Evolutionary conservation across 768 basidiomycete species (phyloP), one percentile per base, ranked within the genome.

Genomic region (Tulasnella sp.): DNA sequence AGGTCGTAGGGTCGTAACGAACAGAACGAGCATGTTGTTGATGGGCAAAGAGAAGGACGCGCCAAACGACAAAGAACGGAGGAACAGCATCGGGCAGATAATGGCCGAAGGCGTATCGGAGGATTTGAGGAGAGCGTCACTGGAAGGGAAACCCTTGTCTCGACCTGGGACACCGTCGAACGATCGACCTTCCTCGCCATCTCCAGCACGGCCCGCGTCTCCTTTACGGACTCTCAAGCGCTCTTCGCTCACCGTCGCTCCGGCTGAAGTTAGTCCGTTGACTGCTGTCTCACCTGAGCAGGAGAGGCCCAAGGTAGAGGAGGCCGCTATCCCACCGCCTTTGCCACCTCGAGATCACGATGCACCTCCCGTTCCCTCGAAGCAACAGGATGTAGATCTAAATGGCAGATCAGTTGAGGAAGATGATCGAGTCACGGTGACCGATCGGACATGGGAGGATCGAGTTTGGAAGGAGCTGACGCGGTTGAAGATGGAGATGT

Each of bases 371-470:
- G 67, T 67, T 17, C 35, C 39, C 40, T 44, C 52, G 52, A 59
- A 59, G 26, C 52, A 59, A 29, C 22, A 8, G 32, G 37, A 34
- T 9, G 47, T 19, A 41, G 32, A 59, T 59, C 9, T 29, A 16
- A 36, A 59, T 14, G 44, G 19, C 5, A 39, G 36, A 22, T 19
- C 29, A 22, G 34, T 39, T 7, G 67, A 67, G 9, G 39, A 69
- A 6, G 40, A 36, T 22, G 73, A 73, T 32, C 62, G 44, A 34
- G 47, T 42, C 2, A 37, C 85, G 73, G 83, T 91, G 34, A 85
- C 87, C 16, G 86, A 90, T 62, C 80, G 84, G 35, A 90, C 89
- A 4, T 94, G 93, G 92, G 92, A 94, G 79, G 92, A 94, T 78
- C 84, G 88, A 67, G 88, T 90, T 22, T 94, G 92, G 91, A 89